Evolutionary conservation across 2,329 filamentous ascomycete genomes (phyloP).

Genomic region (Didymella lethalis): DNA sequence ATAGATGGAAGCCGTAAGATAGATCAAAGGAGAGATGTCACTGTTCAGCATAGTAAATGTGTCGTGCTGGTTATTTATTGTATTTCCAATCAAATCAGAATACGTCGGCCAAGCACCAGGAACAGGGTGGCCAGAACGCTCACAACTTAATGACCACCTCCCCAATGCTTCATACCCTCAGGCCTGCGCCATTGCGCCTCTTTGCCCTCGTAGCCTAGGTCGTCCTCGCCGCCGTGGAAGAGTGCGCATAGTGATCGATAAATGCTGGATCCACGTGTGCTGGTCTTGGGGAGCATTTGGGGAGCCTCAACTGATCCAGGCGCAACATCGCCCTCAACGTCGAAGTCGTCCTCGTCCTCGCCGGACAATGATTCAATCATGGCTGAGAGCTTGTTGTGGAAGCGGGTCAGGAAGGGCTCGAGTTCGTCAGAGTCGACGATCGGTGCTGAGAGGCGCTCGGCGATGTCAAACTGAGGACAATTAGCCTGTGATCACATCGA

Average conservation of each 20-base stretch:
- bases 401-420: slow-evolving; percentile 29
- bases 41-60: too few species aligned
- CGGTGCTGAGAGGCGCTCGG: slow-evolving; percentile 38
- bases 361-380: slow-evolving; percentile 27
- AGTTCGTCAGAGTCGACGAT: slow-evolving; percentile 24
- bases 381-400: slow-evolving; percentile 34
- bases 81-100: not conserved
- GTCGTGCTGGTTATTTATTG: not conserved
- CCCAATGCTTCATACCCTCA: slow-evolving; percentile 45
- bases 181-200: slow-evolving; percentile 45
- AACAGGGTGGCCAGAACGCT: not conserved
- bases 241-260: slow-evolving; percentile 35
- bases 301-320: slow-evolving; percentile 47
- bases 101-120: not conserved
- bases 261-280: slow-evolving; percentile 25
- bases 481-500: slow-evolving; percentile 18
- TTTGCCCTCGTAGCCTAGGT: slow-evolving; percentile 47
- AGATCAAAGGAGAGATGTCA: too few species aligned
- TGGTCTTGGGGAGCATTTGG: slow-evolving; percentile 41
- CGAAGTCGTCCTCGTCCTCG: slow-evolving; percentile 33
- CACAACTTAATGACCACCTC: slow-evolving; percentile 14
- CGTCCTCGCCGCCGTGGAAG: slow-evolving; percentile 33
- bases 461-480: slow-evolving; percentile 42
- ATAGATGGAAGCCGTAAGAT: too few species aligned
- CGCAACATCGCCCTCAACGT: slow-evolving; percentile 47